Base-by-base conservation (phyloP, 768 basidiomycete species). In the Pisolithus tinctorius region DNA sequence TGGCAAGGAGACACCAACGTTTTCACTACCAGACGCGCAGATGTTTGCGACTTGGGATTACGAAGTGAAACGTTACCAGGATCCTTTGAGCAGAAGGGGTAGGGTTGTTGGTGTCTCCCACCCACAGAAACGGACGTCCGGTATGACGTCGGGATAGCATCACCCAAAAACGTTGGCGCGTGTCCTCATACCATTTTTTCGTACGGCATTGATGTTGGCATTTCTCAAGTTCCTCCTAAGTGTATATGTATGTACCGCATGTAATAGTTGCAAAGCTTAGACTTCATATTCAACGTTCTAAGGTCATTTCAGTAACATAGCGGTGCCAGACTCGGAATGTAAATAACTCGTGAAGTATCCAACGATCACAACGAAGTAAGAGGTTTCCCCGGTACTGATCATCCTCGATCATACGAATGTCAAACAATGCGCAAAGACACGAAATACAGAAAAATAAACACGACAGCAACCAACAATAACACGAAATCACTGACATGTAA, bases 1-100 rank as follows among this genome's bases (percentile, higher is more conserved):
- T 14, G 66, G 60, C 16, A 58, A 58, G 23, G 67, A 69, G 17
- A 51, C 59, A 6, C 50, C 62, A 17, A 51, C 71, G 45, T 67
- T 65, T 27, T 61, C 67, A 30, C 64, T 79, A 14, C 71, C 76
- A 0, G 76, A 78, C 39, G 76, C 76, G n/a, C 69, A 72, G 45
- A 63, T 76, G 55, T 78, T 72, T 54, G 71, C 76, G 29, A 78
- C 76, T 16, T 78, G 76, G 76, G 74, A 73, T 42, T 78, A 69
- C 48, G 76, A 78, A 54, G 60, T 57, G 49, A 78, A 76, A 63
- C 67, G 60, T 34, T 71, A 62, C 58, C 65, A 65, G 45, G 75
- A 76, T 30, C 58, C 71, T 25, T 55, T 75, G 44, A 56, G 67
- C 34, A 58, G 73, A 39, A 55, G 69, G 23, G 61, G 60, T 9